Evolutionary conservation across 2,329 filamentous ascomycete genomes (phyloP).

Genomic region (Byssothecium circinans): DNA sequence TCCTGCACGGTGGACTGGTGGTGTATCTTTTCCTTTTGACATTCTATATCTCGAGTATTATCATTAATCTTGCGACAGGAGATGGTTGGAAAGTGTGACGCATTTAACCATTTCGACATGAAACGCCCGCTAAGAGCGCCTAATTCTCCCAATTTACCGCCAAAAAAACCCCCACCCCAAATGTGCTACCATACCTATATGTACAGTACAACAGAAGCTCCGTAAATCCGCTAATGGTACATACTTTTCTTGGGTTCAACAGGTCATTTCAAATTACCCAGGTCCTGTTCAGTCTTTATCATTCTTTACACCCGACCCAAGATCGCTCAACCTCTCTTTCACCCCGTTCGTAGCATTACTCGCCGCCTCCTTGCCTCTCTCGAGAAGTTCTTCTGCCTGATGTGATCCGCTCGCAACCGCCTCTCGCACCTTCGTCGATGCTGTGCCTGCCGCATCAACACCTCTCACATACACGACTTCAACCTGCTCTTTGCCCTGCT

Average conservation of each 20-base stretch:
- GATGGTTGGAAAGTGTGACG: neutral
- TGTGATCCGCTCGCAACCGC: conserved; percentile 26
- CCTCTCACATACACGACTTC: conserved; percentile 25
- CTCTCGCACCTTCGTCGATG: conserved; percentile 29
- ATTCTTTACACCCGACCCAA: conserved; percentile 16
- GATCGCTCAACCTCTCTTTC: conserved; percentile 20
- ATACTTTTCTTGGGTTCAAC: neutral
- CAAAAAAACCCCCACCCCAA: neutral
- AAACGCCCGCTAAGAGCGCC: conserved; percentile 6
- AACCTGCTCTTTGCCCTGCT: conserved; percentile 39
- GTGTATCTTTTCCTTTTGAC: neutral
- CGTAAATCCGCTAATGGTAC: neutral
- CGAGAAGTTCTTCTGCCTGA: conserved; percentile 28
- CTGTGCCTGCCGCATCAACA: conserved; percentile 27
- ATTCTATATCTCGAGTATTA: neutral
- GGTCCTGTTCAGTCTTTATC: conserved; percentile 14
- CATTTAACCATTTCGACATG: conserved; percentile 2
- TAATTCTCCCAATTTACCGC: conserved; percentile 8
- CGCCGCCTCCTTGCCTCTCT: conserved; percentile 28
- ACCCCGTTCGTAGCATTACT: conserved; percentile 15
- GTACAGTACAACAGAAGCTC: conserved; percentile 1
- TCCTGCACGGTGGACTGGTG: no score
- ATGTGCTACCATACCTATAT: neutral
- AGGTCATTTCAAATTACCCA: no score
- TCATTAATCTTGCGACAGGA: no score